Evolutionary conservation across 495 filamentous ascomycete species (phyloP), one percentile per base, ranked within the genome.

Genomic region (Podospora pseudocomata): DNA sequence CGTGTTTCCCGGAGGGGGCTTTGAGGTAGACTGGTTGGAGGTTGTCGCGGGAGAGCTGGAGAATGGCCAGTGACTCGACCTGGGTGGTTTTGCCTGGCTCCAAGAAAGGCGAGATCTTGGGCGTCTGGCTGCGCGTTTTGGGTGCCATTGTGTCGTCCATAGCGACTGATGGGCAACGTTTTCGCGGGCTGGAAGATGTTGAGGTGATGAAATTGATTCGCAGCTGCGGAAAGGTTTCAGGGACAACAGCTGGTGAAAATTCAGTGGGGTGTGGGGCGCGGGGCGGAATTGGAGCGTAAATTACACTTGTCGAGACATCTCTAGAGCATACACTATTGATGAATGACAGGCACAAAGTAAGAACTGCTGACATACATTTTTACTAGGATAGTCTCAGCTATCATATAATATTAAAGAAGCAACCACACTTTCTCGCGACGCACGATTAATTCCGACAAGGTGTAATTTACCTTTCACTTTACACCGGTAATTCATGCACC

Each of bases 1-100:
- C 85, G 70, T 87, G 82, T 62, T 86, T 80, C 26, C 86, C 86
- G 28, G 87, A 83, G 27, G 82, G 78, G 28, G 83, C 78, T 60
- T 83, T 83, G 65, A 97, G 87, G 73, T 93, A 85, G 19, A 90
- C 82, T 27, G 94, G 93, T 60, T 90, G 81, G 65, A 91, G 86
- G 63, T 89, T 87, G 79, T 97, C 94, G 78, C 94, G 89, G 65
- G 88, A 90, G 20, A 97, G 86, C 75, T 96, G 90, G 66, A 97
- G 85, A 66, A 97, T 86, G 0, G 92, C 89, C 34, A 96, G 83
- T 18, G 80, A 79, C 69, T 88, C 81, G 32, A 85, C 75, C 20
- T 80, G 76, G 15, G 92, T 84, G 23, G 71, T 71, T 9, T 83
- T 69, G 6, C 88, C 86, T 5, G 89, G 89, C 15, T 88, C 85